These are phyloP conservation scores for Closterium sp. DNA, from an alignment of 139 green algal species.

Conservation along the genomic window DNA sequence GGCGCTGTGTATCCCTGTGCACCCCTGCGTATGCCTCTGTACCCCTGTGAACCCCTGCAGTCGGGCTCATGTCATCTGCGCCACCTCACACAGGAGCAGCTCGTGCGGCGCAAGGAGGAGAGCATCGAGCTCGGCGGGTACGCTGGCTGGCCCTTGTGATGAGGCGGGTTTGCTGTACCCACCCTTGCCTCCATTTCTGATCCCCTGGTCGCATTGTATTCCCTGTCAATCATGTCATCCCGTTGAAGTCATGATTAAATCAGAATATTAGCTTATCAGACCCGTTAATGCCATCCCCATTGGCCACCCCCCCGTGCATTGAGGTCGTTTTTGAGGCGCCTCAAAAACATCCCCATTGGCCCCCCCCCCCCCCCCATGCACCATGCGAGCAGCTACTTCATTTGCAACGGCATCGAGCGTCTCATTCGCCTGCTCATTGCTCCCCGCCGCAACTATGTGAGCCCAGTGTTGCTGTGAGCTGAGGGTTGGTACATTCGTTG, in stretches of 20 bases:
- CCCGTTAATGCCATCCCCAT: background rate
- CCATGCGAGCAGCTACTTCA: constrained; percentile 80
- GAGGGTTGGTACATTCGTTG: too few species aligned
- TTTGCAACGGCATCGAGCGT: constrained; percentile 95
- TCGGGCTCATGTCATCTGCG: constrained; percentile 73
- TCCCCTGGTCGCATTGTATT: background rate
- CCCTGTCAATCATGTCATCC: too few species aligned
- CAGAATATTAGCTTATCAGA: too few species aligned
- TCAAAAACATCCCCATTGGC: too few species aligned
- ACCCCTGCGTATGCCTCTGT: background rate
- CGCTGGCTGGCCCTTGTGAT: too few species aligned
- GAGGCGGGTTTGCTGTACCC: too few species aligned
- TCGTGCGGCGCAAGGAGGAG: constrained; percentile 72
- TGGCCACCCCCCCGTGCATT: too few species aligned
- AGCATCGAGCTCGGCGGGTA: constrained; percentile 28
- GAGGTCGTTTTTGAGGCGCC: too few species aligned
- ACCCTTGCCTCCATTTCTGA: background rate
- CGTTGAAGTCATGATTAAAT: too few species aligned
- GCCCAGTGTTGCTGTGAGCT: too few species aligned
- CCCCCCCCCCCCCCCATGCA: background rate
- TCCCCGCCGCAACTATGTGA: constrained; percentile 87
- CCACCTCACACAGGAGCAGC: constrained; percentile 57
- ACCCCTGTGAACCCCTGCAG: background rate
- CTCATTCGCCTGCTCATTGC: constrained; percentile 90
- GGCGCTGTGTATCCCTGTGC: background rate